These are phyloP conservation scores for Xylaria scruposa DNA, from an alignment of 495 filamentous ascomycete species.

Conservation along the genomic window DNA sequence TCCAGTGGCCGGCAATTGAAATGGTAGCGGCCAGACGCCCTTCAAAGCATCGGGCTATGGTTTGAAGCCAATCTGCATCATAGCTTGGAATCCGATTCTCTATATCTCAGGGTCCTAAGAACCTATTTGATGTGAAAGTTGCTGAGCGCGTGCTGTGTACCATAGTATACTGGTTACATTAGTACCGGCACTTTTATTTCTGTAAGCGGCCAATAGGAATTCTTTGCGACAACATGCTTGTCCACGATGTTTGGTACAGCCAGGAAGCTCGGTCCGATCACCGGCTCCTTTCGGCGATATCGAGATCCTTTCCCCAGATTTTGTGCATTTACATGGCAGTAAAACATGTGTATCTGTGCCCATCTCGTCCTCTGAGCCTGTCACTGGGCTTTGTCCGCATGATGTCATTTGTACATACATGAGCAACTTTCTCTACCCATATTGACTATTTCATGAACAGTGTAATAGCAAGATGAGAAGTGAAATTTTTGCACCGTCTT, in stretches of 20 bases:
- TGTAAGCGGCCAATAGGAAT: conserved; percentile 21
- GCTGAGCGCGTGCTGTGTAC: not conserved
- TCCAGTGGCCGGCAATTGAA: conserved; percentile 21
- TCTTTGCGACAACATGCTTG: conserved; percentile 15
- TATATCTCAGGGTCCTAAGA: conserved; percentile 7
- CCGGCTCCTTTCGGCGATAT: conserved; percentile 28
- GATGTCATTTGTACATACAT: conserved; percentile 16
- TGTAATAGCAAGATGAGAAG: not conserved
- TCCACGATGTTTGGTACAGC: conserved; percentile 4
- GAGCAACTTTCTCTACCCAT: not conserved
- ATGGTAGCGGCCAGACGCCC: not conserved
- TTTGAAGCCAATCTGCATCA: not conserved
- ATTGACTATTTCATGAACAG: not conserved
- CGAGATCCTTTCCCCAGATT: conserved; percentile 17
- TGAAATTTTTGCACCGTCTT: not conserved
- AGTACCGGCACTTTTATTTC: not conserved
- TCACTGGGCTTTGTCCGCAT: not conserved
- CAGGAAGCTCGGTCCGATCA: conserved; percentile 27
- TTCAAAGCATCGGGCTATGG: not conserved
- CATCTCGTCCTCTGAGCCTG: not conserved
- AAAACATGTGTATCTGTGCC: not conserved
- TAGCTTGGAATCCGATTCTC: conserved; percentile 7
- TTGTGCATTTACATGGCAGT: not conserved
- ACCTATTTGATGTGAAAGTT: conserved; percentile 7
- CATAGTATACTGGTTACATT: not conserved